These are phyloP conservation scores for Vigna mungo DNA, from an alignment of 306 rosid species.

Conservation along the genomic window DNA sequence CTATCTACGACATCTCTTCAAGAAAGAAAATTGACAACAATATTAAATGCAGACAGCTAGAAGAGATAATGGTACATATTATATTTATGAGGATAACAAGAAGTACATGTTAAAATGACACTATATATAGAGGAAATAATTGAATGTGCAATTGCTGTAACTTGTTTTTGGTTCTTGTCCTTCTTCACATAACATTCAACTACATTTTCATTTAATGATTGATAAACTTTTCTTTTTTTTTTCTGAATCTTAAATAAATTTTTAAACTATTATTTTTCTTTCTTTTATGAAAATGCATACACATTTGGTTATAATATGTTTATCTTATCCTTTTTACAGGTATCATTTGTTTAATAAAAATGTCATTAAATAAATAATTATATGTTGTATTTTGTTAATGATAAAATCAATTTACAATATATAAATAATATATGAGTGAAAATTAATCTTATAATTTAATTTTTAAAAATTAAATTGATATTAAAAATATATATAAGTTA, in stretches of 20 bases:
- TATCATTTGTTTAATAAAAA: background rate
- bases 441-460: no score
- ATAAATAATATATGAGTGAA: no score
- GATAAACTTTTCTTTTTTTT: background rate
- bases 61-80: background rate
- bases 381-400: no score
- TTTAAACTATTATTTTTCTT: background rate
- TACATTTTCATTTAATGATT: background rate
- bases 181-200: background rate
- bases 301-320: background rate
- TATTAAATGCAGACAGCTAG: conserved; percentile 7
- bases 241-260: background rate
- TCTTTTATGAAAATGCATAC: background rate
- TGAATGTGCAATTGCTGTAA: background rate
- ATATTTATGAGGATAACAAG: background rate
- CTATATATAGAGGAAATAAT: background rate
- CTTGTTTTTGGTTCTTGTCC: background rate
- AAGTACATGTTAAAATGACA: background rate
- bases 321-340: no score
- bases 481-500: no score
- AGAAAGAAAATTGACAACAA: conserved; percentile 22
- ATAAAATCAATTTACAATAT: no score
- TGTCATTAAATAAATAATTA: background rate
- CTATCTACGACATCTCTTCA: conserved; percentile 10
- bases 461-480: no score